phyloP scores from a whole-genome alignment of 2,329 filamentous ascomycete species.

The Amesomyces nigricolor region DNA sequence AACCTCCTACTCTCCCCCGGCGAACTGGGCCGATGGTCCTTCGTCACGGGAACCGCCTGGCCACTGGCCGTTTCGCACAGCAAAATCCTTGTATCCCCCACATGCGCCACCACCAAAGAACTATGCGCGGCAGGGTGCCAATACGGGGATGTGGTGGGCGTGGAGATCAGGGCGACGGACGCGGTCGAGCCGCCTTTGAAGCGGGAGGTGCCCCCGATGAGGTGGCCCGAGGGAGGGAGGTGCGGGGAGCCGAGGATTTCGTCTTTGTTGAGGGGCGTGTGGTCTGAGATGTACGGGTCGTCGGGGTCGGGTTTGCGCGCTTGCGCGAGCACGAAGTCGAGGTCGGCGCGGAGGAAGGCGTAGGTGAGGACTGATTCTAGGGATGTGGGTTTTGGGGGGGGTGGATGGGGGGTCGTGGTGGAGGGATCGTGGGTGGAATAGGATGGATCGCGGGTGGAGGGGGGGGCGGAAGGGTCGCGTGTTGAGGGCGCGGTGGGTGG shows the following conservation, averaged over 20 bases:
- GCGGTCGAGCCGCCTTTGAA: slow-evolving; percentile 95
- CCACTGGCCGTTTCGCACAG: slow-evolving; percentile 84
- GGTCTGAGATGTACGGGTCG: slow-evolving; percentile 65
- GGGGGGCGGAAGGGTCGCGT: slow-evolving; percentile 21
- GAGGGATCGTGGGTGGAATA: not conserved
- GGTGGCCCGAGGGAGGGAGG: slow-evolving; percentile 49
- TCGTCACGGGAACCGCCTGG: slow-evolving; percentile 72
- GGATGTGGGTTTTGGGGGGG: slow-evolving; percentile 40
- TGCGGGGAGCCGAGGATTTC: slow-evolving; percentile 67
- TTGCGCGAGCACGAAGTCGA: slow-evolving; percentile 90
- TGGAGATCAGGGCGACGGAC: slow-evolving; percentile 79
- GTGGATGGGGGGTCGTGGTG: not conserved
- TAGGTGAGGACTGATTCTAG: slow-evolving; percentile 81
- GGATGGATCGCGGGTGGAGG: not conserved
- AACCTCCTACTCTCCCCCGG: slow-evolving; percentile 78
- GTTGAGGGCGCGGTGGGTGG: slow-evolving; percentile 18
- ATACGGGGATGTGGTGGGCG: slow-evolving; percentile 83
- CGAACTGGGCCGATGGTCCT: slow-evolving; percentile 86
- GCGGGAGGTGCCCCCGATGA: slow-evolving; percentile 67
- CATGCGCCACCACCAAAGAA: slow-evolving; percentile 80
- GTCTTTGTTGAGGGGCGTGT: slow-evolving; percentile 69
- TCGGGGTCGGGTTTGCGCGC: slow-evolving; percentile 71
- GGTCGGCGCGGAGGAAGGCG: slow-evolving; percentile 86
- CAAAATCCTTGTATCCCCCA: slow-evolving; percentile 87
- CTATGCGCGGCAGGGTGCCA: slow-evolving; percentile 88